Percentiles rank a stretch among this genome's conserved stretches.
phyloP scores from a whole-genome alignment of 805 yeast species.

The Yarrowia hollandica region DNA sequence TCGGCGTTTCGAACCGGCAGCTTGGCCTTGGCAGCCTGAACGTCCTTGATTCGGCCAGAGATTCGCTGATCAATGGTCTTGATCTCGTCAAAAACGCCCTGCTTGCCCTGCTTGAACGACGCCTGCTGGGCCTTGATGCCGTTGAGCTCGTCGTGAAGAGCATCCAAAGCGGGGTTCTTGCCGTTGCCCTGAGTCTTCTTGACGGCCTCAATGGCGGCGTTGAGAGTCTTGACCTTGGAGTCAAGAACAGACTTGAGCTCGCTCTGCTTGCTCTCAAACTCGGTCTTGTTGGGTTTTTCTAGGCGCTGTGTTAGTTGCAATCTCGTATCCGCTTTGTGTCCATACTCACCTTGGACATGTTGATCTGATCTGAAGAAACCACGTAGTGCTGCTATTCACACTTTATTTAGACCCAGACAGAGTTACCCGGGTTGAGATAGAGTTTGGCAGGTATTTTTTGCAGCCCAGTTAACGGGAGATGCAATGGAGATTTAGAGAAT shows the following conservation, averaged over 20 bases:
- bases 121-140: slow-evolving; percentile 48
- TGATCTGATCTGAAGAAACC: slow-evolving; percentile 29
- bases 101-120: slow-evolving; percentile 50
- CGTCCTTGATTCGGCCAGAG: slow-evolving; percentile 73
- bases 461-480: too few species aligned
- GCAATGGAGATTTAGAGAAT: too few species aligned
- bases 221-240: slow-evolving; percentile 32
- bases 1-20: slow-evolving; percentile 54
- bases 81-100: slow-evolving; percentile 59
- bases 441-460: not conserved
- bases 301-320: slow-evolving; percentile 8
- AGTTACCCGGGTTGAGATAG: slow-evolving; percentile 22
- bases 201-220: slow-evolving; percentile 34
- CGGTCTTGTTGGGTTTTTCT: slow-evolving; percentile 36
- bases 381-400: slow-evolving; percentile 3
- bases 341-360: slow-evolving; percentile 27
- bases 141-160: slow-evolving; percentile 51
- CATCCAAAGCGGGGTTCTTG: slow-evolving; percentile 46
- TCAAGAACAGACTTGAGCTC: slow-evolving; percentile 35
- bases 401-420: slow-evolving; percentile 19
- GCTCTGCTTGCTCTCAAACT: slow-evolving; percentile 35
- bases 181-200: slow-evolving; percentile 28
- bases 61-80: slow-evolving; percentile 65
- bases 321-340: not conserved
- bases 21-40: slow-evolving; percentile 70